A percentile compares a stretch with the other conserved stretches of the same genome.
These are phyloP conservation scores for Paecilomyces dactylethromorphus DNA, from an alignment of 2,329 filamentous ascomycete species.

Conservation along the genomic window DNA sequence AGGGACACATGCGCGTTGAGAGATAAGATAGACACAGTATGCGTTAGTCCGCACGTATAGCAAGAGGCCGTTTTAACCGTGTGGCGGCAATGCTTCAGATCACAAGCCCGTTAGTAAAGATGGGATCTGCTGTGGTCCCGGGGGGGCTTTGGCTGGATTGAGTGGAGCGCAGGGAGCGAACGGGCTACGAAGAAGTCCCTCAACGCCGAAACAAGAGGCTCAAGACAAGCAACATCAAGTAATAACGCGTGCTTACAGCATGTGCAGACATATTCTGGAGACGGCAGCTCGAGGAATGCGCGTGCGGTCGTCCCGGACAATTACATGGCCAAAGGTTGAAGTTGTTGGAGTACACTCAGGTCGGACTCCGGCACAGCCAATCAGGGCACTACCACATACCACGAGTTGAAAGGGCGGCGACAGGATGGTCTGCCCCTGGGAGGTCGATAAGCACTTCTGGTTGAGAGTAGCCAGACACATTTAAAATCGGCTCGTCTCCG, in stretches of 20 bases:
- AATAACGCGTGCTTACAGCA: conserved; percentile 9
- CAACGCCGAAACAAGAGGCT: not conserved
- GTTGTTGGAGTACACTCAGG: not conserved
- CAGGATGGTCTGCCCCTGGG: not conserved
- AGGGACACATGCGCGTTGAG: conserved; percentile 24
- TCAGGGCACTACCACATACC: not conserved
- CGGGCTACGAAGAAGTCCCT: not conserved
- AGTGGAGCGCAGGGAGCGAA: not conserved
- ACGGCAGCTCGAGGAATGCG: not conserved
- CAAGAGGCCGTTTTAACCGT: not conserved
- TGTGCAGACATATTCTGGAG: conserved; percentile 11
- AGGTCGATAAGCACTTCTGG: not conserved
- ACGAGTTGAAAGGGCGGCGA: not conserved
- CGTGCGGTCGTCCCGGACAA: not conserved
- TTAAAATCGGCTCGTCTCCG: not conserved
- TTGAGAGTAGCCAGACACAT: not conserved
- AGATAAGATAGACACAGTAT: conserved; percentile 6
- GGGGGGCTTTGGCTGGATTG: not conserved
- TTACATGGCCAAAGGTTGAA: not conserved
- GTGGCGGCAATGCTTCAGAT: not conserved
- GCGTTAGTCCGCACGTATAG: not conserved
- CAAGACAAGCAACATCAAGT: conserved; percentile 8
- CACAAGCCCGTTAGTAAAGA: not conserved
- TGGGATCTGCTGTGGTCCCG: not conserved
- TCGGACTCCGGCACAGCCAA: not conserved